Percentiles rank a stretch among this genome's conserved stretches.
Conservation (phyloP, 805 yeast genomes). For the Candida pseudofarinosa region DNA sequence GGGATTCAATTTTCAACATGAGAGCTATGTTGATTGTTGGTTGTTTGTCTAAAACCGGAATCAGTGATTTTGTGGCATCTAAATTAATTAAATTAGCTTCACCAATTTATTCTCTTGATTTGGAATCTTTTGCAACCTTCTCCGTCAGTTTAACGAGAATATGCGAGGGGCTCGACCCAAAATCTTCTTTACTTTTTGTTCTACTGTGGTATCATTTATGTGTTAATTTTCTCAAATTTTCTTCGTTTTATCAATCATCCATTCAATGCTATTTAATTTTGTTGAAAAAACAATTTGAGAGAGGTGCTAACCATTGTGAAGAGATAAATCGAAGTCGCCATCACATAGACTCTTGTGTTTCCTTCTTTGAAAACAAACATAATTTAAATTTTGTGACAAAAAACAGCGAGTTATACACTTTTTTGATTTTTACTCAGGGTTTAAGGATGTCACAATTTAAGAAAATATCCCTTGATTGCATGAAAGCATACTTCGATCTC, state of each 20-base stretch:
- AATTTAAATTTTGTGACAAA: conserved; percentile 35
- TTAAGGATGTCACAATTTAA: conserved; percentile 54
- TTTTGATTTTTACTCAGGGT: conserved; percentile 52
- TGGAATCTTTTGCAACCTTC: conserved; percentile 34
- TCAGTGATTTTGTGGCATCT: conserved; percentile 49
- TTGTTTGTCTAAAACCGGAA: conserved; percentile 58
- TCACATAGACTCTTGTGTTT: conserved; percentile 39
- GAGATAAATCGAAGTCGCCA: conserved; percentile 28
- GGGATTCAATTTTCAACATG: conserved; percentile 56
- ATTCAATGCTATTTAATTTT: conserved; percentile 25
- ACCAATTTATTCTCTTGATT: conserved; percentile 14
- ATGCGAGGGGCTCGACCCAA: conserved; percentile 43
- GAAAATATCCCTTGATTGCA: conserved; percentile 42
- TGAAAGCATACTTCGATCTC: conserved; percentile 41
- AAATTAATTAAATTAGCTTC: conserved; percentile 24
- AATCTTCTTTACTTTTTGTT: conserved; percentile 44
- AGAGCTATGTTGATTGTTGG: conserved; percentile 70
- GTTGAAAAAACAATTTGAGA: conserved; percentile 20
- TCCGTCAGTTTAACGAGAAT: conserved; percentile 46
- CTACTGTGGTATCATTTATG: conserved; percentile 46
- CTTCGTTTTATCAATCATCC: conserved; percentile 32
- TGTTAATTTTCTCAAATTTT: conserved; percentile 24
- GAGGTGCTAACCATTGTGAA: conserved; percentile 19
- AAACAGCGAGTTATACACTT: conserved; percentile 50
- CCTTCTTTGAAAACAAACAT: conserved; percentile 39